Base-by-base conservation (phyloP, 176 grass and related monocot genomes). In the Zizania latifolia region DNA sequence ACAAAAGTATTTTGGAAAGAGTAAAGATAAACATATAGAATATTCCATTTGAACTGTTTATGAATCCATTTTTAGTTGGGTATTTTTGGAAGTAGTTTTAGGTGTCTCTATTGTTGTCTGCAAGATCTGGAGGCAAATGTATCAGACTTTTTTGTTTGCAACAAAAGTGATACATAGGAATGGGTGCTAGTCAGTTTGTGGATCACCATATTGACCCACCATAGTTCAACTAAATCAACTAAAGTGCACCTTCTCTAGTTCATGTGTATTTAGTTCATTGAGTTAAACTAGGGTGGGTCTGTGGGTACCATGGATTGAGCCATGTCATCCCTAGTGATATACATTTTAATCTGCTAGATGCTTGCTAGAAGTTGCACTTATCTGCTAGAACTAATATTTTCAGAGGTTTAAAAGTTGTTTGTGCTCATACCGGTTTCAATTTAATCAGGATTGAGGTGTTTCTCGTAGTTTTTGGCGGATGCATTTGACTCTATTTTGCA, bases 401-500 rank as follows among this genome's bases (percentile, higher is more conserved):
- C 58, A 13, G 3, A 33, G 7, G 9, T 64, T 63, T 11, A 21
- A 1, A 37, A 5, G 57, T 22, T 15, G 34, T 83, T 71, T 78
- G 34, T 53, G n/a, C n/a, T n/a, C n/a, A n/a, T n/a, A n/a, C n/a
- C n/a, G n/a, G n/a, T 62, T 64, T 74, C 55, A 8, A 46, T 71
- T 72, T 39, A 23, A 22, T 84, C 39, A 51, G 31, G 53, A 35
- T 46, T 57, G 9, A 10, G 31, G 40, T 34, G 1, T 46, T 55
- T 65, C 48, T 22, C 65, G 22, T 19, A 30, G 40, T 64, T 58
- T 43, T 54, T 2, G 1, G 8, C 45, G 64, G 6, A 79, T 69
- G 30, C 30, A 32, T 17, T 76, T 61, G 3, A 53, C 24, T 77
- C 55, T 81, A 57, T 58, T 29, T 82, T 75, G 54, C 85, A 97